Conservation (phyloP, 2,329 filamentous ascomycete genomes). For the Pseudogymnoascus sp. region DNA sequence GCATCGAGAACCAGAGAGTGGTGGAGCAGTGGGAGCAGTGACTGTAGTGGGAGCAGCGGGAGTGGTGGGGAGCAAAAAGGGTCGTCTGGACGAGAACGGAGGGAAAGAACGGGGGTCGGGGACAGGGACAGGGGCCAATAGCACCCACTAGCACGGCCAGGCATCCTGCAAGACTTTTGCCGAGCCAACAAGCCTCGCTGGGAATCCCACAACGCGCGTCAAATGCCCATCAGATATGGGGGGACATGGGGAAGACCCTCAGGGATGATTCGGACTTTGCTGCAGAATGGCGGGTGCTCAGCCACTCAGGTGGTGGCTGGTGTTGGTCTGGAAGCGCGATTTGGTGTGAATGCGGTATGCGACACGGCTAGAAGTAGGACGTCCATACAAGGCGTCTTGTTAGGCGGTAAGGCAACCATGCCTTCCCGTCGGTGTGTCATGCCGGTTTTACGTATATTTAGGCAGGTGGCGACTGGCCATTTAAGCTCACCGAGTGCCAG, state of each 20-base stretch:
- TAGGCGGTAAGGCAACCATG: neutral
- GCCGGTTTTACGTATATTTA: neutral
- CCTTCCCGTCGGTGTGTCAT: neutral
- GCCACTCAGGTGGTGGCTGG: constrained; percentile 2
- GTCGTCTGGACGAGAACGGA: neutral
- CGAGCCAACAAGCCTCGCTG: neutral
- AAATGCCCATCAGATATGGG: neutral
- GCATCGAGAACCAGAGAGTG: neutral
- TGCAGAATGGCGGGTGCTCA: neutral
- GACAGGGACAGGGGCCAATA: neutral
- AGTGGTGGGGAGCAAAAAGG: neutral
- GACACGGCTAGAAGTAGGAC: neutral
- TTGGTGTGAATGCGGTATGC: neutral
- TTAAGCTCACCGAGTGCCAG: neutral
- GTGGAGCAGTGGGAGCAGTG: neutral
- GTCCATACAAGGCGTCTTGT: neutral
- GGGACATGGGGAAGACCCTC: neutral
- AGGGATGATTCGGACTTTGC: neutral
- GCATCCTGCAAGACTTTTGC: constrained; percentile 3
- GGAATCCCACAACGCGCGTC: constrained; percentile 5
- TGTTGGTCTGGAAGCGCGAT: neutral
- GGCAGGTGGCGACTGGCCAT: neutral
- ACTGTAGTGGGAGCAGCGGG: neutral
- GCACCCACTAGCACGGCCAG: neutral
- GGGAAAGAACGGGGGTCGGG: neutral